phyloP scores from a whole-genome alignment of 768 basidiomycete genomes.

The Coprinopsis strossmayeri region DNA sequence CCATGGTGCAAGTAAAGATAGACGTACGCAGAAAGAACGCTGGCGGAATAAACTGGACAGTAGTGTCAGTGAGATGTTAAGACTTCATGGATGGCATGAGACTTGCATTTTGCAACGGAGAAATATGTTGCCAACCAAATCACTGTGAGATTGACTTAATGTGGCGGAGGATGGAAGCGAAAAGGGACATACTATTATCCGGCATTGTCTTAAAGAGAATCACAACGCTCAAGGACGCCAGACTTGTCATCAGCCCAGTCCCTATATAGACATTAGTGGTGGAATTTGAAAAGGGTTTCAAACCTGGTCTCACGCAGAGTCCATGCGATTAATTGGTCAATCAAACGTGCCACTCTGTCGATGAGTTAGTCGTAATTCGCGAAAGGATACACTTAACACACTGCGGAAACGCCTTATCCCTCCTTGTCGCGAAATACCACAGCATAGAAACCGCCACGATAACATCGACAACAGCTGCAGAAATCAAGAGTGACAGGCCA shows the following conservation, averaged over 20 bases:
- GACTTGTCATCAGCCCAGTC: neutral
- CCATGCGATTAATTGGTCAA: neutral
- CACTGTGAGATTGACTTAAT: too few species aligned
- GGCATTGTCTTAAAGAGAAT: constrained; percentile 3
- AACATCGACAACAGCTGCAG: constrained; percentile 24
- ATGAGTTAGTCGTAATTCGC: neutral
- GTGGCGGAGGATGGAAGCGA: too few species aligned
- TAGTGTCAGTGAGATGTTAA: too few species aligned
- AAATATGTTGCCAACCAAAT: too few species aligned
- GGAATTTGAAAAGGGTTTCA: constrained; percentile 1
- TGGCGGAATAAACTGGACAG: too few species aligned
- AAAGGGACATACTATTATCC: too few species aligned
- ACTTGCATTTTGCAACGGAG: too few species aligned
- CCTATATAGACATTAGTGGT: neutral
- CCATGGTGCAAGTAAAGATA: too few species aligned
- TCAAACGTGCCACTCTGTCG: neutral
- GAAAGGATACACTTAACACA: constrained; percentile 1
- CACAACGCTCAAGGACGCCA: neutral
- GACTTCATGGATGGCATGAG: too few species aligned
- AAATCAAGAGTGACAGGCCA: constrained; percentile 21
- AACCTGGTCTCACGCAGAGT: neutral
- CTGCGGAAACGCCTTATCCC: constrained; percentile 15
- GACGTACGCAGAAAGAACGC: too few species aligned
- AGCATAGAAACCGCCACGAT: constrained; percentile 24
- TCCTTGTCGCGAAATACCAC: constrained; percentile 19